Evolutionary conservation across 306 rosid species (phyloP).

Genomic region (Medicago truncatula): DNA sequence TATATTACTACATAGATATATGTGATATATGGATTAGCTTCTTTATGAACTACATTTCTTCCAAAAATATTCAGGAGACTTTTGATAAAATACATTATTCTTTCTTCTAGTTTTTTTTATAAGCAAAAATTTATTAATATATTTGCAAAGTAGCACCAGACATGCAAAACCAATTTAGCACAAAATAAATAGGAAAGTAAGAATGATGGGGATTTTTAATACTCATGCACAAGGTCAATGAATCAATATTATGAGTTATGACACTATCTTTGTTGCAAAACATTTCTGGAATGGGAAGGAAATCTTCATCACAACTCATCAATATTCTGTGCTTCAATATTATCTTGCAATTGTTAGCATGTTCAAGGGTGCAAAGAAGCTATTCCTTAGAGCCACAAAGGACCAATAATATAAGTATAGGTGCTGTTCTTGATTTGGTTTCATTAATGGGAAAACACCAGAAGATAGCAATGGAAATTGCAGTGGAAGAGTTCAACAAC

Average conservation of each 20-base stretch:
- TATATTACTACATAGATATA: not conserved
- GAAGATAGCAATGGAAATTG: constrained; percentile 58
- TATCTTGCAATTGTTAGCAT: constrained; percentile 17
- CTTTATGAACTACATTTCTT: not conserved
- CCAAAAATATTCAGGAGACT: not conserved
- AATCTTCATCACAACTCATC: not conserved
- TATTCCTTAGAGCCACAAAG: constrained; percentile 17
- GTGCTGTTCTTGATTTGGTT: constrained; percentile 50
- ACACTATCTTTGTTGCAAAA: not conserved
- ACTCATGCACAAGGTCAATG: not conserved
- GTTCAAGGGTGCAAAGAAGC: constrained; percentile 2
- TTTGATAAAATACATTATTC: not conserved
- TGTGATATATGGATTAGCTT: not conserved
- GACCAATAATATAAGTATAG: constrained; percentile 39
- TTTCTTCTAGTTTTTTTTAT: not conserved
- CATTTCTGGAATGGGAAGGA: not conserved
- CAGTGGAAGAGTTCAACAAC: constrained; percentile 48
- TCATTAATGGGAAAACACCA: constrained; percentile 55
- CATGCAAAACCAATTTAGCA: too few relatives aligned
- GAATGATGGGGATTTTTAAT: not conserved
- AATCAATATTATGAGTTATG: not conserved
- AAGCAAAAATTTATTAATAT: too few relatives aligned
- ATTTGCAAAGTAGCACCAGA: too few relatives aligned
- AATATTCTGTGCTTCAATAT: constrained; percentile 4
- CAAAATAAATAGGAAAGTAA: not conserved